Conservation (phyloP, 192 early-diverging fungal species). For the Backusella australiensis region DNA sequence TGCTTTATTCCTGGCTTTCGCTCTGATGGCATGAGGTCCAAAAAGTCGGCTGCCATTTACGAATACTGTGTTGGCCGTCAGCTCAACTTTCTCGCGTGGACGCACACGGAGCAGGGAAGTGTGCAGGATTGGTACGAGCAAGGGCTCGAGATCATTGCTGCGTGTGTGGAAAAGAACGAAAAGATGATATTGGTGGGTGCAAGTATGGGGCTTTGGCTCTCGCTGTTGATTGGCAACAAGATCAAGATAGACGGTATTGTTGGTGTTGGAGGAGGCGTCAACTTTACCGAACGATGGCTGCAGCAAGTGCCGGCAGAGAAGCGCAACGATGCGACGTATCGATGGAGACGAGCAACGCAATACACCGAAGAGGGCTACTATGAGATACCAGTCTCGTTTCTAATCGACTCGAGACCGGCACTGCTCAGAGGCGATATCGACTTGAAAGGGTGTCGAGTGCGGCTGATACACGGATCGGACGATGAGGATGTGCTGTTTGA, state of each 20-base stretch:
- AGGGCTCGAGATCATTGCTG: not conserved
- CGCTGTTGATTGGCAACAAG: not conserved
- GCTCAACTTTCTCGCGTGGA: constrained; percentile 26
- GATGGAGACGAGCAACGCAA: constrained; percentile 20
- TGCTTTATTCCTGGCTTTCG: constrained; percentile 40
- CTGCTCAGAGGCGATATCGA: not conserved
- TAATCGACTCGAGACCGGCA: constrained; percentile 13
- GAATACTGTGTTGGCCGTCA: not conserved
- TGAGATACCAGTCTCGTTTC: constrained; percentile 20
- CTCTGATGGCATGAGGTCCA: constrained; percentile 17
- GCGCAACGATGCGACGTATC: not conserved
- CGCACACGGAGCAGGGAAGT: constrained; percentile 16
- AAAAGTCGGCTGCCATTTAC: constrained; percentile 22
- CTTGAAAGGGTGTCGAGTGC: not conserved
- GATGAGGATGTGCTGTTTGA: constrained; percentile 18
- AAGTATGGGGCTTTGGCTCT: constrained; percentile 35
- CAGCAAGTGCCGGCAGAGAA: constrained; percentile 18
- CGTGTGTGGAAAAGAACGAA: not conserved
- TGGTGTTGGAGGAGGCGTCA: constrained; percentile 24
- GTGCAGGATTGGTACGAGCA: constrained; percentile 27
- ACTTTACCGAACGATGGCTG: constrained; percentile 30
- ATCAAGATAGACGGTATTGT: constrained; percentile 9
- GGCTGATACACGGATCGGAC: constrained; percentile 22
- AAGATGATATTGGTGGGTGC: constrained; percentile 15
- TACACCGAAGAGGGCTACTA: constrained; percentile 29